Base-by-base conservation (phyloP, 257 asterid genomes). In the Handroanthus guayacan region DNA sequence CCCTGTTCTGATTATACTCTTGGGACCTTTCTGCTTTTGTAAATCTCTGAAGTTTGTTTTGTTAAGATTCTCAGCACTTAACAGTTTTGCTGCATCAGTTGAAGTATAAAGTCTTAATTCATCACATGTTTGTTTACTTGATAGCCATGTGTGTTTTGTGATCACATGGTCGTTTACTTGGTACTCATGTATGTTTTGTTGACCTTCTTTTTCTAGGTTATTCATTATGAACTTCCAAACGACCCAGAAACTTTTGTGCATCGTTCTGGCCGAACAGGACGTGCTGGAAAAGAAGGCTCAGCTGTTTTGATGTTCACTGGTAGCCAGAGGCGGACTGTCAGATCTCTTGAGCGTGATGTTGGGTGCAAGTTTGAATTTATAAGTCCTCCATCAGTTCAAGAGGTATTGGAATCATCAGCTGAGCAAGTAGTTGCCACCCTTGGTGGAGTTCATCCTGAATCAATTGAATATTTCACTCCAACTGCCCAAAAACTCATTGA, bases 241-340 rank as follows among this genome's bases (percentile, higher is more conserved):
- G 99, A 93, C 75, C 96, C 98, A 1, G 98, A 95, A 80, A 89
- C 98, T 43, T 95, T 95, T 72, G 99, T 95, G 84, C 99, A 95
- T 69, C 96, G 98, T 38, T 95, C 99, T 69, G 98, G 99, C 54
- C 93, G 97, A 67, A 95, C 99, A 13, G 99, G 99, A 18, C 97
- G 99, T 79, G 97, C 98, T 6, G 98, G 94, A 76, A 92, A 92
- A 58, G 79, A 78, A 78, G 98, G 97, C 77, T 71, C 83, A 25
- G 92, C 96, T 43, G 75, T 91, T 60, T 83, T 92, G 82, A 84
- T 92, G 97, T 92, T 92, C 81, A 87, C 96, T 3, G 77, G 85
- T 65, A 89, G 90, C 87, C 98, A 92, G 77, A 83, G 97, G 56
- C 70, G 96, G 67, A 89, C 97, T 4, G 92, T 90, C 67, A 92